Evolutionary conservation across 371 early-diverging fungal species (phyloP).

Genomic region (Parasitella parasitica): DNA sequence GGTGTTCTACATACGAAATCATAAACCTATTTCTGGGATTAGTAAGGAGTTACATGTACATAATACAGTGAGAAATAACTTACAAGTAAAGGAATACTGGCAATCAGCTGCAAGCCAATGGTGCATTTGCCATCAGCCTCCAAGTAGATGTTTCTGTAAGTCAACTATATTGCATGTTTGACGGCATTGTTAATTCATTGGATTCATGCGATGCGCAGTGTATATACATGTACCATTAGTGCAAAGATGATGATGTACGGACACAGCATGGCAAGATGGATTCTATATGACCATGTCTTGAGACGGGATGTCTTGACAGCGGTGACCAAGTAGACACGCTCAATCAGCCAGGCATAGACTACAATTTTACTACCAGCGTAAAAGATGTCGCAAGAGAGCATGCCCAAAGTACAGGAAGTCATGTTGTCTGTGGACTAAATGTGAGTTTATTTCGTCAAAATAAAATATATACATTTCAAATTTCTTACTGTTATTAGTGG

Average conservation of each 20-base stretch:
- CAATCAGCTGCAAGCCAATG: constrained; percentile 48
- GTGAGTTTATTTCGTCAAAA: background rate
- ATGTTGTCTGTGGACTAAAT: constrained; percentile 29
- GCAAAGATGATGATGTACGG: constrained; percentile 50
- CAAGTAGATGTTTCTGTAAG: constrained; percentile 45
- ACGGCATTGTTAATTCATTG: too few relatives aligned
- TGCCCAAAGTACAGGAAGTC: constrained; percentile 44
- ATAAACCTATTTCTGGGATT: constrained; percentile 19
- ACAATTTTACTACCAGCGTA: constrained; percentile 54
- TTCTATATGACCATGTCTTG: constrained; percentile 41
- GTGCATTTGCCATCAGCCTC: constrained; percentile 43
- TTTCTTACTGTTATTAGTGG: constrained; percentile 47
- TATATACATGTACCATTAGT: constrained; percentile 35
- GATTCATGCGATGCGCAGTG: too few relatives aligned
- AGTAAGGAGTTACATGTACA: background rate
- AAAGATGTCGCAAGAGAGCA: constrained; percentile 48
- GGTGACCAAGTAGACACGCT: constrained; percentile 48
- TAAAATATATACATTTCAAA: too few relatives aligned
- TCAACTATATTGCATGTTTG: constrained; percentile 25
- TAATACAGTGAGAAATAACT: too few relatives aligned
- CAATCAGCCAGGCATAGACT: constrained; percentile 51
- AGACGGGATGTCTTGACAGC: constrained; percentile 45
- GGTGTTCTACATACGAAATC: constrained; percentile 33
- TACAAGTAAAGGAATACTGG: constrained; percentile 51
- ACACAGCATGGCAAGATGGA: constrained; percentile 44